Evolutionary conservation across 1,139 yeast species (phyloP).

Genomic region (Pichia kudriavzevii): DNA sequence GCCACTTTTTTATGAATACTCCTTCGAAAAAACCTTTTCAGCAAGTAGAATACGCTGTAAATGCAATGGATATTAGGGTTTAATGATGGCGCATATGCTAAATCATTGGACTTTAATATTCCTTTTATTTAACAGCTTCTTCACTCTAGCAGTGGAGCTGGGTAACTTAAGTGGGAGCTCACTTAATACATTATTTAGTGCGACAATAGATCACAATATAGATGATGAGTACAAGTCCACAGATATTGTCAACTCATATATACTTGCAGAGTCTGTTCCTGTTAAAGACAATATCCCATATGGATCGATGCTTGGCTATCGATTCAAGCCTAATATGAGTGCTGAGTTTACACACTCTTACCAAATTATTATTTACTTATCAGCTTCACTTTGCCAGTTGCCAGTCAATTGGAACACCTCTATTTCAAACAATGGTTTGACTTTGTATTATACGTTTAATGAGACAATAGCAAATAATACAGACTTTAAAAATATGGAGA

Average conservation of each 20-base stretch:
- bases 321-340: slow-evolving; percentile 6
- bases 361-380: slow-evolving; percentile 48
- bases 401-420: slow-evolving; percentile 29
- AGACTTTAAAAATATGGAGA: slow-evolving; percentile 25
- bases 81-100: no score
- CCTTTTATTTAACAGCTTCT: no score
- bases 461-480: slow-evolving; percentile 37
- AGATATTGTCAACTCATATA: neutral
- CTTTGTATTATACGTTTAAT: slow-evolving; percentile 32
- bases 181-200: no score
- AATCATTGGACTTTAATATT: no score
- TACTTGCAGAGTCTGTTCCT: slow-evolving; percentile 12
- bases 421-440: slow-evolving; percentile 34
- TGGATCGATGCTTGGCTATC: slow-evolving; percentile 6
- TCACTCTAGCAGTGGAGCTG: no score
- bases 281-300: slow-evolving; percentile 13
- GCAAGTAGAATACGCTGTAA: no score
- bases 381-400: slow-evolving; percentile 51
- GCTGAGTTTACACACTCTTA: slow-evolving; percentile 30
- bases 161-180: no score
- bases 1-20: no score
- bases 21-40: no score
- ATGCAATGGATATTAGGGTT: no score
- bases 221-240: no score
- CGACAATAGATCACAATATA: no score